These are phyloP conservation scores for Candida suzukii DNA, from an alignment of 805 yeast genomes.

Conservation along the genomic window DNA sequence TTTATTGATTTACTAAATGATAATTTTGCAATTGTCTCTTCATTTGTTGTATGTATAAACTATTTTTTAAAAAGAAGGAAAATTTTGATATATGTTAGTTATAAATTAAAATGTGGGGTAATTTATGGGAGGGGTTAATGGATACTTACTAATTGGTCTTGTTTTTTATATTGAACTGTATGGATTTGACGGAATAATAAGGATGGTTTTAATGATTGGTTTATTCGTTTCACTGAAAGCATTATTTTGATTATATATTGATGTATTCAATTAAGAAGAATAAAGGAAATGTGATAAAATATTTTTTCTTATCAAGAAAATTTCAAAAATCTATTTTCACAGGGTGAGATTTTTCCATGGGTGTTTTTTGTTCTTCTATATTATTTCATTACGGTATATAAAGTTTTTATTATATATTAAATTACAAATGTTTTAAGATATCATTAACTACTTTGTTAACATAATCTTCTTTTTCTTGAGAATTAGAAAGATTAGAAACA, in stretches of 20 bases:
- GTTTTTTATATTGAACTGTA: constrained; percentile 6
- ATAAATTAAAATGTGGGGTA: not conserved
- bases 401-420: not conserved
- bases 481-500: constrained; percentile 14
- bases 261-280: no score
- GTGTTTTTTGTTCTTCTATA: not conserved
- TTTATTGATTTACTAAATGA: constrained; percentile 23
- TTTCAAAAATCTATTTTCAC: no score
- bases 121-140: not conserved
- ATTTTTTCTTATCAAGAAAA: no score
- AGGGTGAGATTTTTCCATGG: not conserved
- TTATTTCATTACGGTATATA: not conserved
- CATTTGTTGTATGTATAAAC: constrained; percentile 3
- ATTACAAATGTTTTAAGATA: constrained; percentile 29
- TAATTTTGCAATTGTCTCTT: constrained; percentile 6
- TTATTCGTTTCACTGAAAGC: no score
- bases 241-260: no score
- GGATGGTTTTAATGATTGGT: no score
- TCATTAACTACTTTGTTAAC: constrained; percentile 32
- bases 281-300: no score
- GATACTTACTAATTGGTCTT: constrained; percentile 11
- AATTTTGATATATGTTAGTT: no score
- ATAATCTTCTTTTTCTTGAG: constrained; percentile 25
- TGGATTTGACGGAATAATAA: not conserved
- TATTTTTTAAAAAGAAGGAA: not conserved